Conservation (phyloP, 2,329 filamentous ascomycete genomes). For the Coleophoma eucalyptorum region DNA sequence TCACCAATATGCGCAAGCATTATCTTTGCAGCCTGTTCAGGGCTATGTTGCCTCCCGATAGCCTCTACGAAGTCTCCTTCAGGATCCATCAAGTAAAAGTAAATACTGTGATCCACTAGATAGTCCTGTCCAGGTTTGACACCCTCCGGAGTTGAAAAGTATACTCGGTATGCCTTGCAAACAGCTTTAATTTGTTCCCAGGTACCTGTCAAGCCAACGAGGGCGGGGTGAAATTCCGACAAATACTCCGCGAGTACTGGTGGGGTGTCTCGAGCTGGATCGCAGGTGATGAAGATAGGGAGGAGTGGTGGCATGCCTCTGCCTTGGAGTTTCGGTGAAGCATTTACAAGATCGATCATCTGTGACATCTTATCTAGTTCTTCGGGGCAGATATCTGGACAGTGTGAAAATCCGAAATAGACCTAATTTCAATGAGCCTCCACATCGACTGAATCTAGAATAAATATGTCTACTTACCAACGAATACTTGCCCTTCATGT, state of each 20-base stretch:
- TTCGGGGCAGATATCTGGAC: conserved; percentile 97
- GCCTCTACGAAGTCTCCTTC: conserved; percentile 98
- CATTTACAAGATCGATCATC: conserved; percentile 75
- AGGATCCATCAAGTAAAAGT: conserved; percentile 99
- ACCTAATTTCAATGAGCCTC: conserved; percentile 48
- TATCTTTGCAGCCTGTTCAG: conserved; percentile 77
- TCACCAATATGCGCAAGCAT: conserved; percentile 84
- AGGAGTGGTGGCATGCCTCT: conserved; percentile 50
- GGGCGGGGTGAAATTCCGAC: conserved; percentile 80
- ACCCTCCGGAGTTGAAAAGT: conserved; percentile 88
- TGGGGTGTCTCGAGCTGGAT: conserved; percentile 87
- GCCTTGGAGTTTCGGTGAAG: conserved; percentile 35
- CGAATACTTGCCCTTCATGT: conserved; percentile 83
- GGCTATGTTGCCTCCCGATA: conserved; percentile 89
- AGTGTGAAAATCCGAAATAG: conserved; percentile 98
- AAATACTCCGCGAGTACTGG: conserved; percentile 82
- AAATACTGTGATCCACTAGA: conserved; percentile 97
- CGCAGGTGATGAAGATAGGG: conserved; percentile 89
- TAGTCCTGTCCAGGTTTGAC: conserved; percentile 95
- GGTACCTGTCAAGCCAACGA: conserved; percentile 86
- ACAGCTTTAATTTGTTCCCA: conserved; percentile 92
- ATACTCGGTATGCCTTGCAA: conserved; percentile 95
- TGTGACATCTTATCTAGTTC: conserved; percentile 99
- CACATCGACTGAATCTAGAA: neutral
- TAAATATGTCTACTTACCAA: conserved; percentile 50